Evolutionary conservation across 2,329 filamentous ascomycete species (phyloP), one percentile per base, ranked within the genome.

Genomic region (Aspergillus clavatus): DNA sequence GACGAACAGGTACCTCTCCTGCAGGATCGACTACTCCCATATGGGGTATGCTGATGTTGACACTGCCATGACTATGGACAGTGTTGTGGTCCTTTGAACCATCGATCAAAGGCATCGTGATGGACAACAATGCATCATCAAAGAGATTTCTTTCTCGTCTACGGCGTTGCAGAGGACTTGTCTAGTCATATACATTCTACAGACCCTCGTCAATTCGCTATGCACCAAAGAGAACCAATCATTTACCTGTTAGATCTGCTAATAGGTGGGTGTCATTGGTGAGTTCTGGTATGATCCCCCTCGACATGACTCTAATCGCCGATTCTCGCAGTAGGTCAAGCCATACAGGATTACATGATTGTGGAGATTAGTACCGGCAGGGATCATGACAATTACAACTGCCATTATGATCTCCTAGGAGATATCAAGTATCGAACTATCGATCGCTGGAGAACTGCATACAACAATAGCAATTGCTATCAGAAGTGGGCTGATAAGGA

Each of bases 31-130:
- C 11, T 2, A 27, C 40, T 16, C 40, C 42, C 10, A 40, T 24
- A 36, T 47, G 28, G 4, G 49, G 27, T 28, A 44, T 31, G 23
- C 46, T 43, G 35, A 50, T 45, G 27, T 45, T 44, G 33, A 47
- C 31, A 38, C 53, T 58, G 49, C 50, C n/a, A n/a, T n/a, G n/a
- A n/a, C n/a, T 52, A 43, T 56, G 52, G 39, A 56, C 52, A 37
- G 54, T 48, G 27, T 62, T 54, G 23, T 53, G 51, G 29, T 52
- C 46, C 26, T 54, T 58, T 22, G 59, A 48, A 37, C 57, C 55
- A 40, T 63, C 61, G 12, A 66, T 46, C 31, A 63, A 52, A 19
- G 60, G 59, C 63, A 66, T 67, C 27, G 39, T 55, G 40, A 40
- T 28, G 21, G 31, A 18, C 27, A 46, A 48, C 38, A 45, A 27